Conservation (phyloP, 331 rosid genomes). For the Quercus phellos region DNA sequence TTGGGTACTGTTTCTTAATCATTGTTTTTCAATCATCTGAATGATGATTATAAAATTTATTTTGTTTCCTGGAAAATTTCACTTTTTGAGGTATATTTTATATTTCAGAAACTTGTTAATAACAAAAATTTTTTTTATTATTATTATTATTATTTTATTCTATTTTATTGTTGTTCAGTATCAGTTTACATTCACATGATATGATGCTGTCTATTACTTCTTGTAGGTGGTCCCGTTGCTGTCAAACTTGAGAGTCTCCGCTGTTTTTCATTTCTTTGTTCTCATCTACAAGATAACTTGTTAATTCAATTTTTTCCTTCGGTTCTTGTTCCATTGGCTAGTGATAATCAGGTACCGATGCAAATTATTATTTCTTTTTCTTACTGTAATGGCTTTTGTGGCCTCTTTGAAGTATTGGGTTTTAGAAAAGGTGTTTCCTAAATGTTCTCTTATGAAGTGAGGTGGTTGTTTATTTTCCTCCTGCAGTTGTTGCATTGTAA, state of each 20-base stretch:
- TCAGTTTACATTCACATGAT: background rate
- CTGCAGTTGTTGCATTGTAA: constrained; percentile 2
- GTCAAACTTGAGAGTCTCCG: constrained; percentile 83
- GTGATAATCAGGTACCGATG: constrained; percentile 49
- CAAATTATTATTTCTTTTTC: constrained; percentile 1
- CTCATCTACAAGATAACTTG: constrained; percentile 51
- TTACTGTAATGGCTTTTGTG: constrained; percentile 4
- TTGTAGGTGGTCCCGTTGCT: constrained; percentile 63
- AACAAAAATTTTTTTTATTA: too few species aligned
- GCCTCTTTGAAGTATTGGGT: background rate
- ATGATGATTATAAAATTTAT: background rate
- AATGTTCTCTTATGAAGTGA: background rate
- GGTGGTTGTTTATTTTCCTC: background rate
- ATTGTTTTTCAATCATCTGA: background rate
- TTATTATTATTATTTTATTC: too few species aligned
- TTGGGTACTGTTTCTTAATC: too few species aligned
- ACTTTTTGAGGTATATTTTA: background rate
- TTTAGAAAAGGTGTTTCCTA: constrained; percentile 11
- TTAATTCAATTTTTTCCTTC: constrained; percentile 66
- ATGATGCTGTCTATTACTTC: constrained; percentile 15
- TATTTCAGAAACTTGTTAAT: background rate
- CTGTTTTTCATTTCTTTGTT: constrained; percentile 67
- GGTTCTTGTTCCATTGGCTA: constrained; percentile 73
- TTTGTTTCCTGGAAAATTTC: background rate
- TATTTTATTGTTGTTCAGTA: background rate